Evolutionary conservation across 306 rosid genomes (phyloP).

Genomic region (Begonia loranthoides): DNA sequence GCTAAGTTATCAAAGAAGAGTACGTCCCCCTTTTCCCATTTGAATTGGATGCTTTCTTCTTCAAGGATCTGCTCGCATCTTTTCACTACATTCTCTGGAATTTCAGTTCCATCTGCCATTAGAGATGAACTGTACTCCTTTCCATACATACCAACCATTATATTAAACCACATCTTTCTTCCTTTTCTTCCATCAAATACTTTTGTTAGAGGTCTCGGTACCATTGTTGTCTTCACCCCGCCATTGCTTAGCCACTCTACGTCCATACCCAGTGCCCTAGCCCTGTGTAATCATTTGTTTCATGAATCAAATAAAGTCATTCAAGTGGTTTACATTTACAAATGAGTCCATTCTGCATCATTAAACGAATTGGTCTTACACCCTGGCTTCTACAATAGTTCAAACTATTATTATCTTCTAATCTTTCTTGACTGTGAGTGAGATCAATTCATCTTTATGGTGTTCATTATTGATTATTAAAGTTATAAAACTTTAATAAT

Average conservation of each 20-base stretch:
- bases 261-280: slow-evolving; percentile 62
- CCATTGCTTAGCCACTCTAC: slow-evolving; percentile 58
- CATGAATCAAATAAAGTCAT: too few relatives aligned
- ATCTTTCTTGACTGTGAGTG: too few relatives aligned
- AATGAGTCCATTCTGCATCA: too few relatives aligned
- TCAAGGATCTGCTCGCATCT: slow-evolving; percentile 74
- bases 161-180: slow-evolving; percentile 80
- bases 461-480: too few relatives aligned
- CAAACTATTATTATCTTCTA: too few relatives aligned
- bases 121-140: slow-evolving; percentile 58
- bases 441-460: too few relatives aligned
- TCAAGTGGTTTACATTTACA: too few relatives aligned
- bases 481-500: too few relatives aligned
- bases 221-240: slow-evolving; percentile 43
- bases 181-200: slow-evolving; percentile 76
- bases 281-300: slow-evolving; percentile 19
- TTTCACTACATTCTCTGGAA: slow-evolving; percentile 42
- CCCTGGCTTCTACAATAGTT: too few relatives aligned
- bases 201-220: slow-evolving; percentile 39
- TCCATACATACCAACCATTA: slow-evolving; percentile 71
- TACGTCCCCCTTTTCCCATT: slow-evolving; percentile 81
- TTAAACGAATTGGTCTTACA: too few relatives aligned
- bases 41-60: slow-evolving; percentile 86
- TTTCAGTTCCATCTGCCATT: slow-evolving; percentile 70
- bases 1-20: slow-evolving; percentile 74